Percentiles rank a stretch among this genome's conserved stretches.
Evolutionary conservation across 2,329 filamentous ascomycete species (phyloP).

Genomic region (Sclerotinia trifoliorum): DNA sequence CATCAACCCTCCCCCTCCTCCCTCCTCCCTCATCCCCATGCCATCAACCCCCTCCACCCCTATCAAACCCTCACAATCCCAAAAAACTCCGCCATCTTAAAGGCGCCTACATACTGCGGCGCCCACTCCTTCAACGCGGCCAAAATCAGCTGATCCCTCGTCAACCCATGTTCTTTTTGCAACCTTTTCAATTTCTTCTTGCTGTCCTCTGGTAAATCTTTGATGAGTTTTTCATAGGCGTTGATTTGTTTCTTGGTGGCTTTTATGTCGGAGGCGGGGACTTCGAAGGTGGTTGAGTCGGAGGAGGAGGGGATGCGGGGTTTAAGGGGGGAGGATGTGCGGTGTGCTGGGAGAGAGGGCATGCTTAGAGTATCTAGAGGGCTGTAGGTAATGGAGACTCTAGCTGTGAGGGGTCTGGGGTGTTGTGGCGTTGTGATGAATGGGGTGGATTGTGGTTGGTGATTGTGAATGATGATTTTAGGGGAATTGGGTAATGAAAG

Average conservation of each 20-base stretch:
- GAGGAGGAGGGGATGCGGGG: background rate
- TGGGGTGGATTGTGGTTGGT: too few relatives aligned
- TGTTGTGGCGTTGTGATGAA: too few relatives aligned
- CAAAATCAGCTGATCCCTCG: background rate
- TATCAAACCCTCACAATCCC: background rate
- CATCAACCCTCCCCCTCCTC: background rate
- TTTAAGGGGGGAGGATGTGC: background rate
- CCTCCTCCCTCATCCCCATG: background rate
- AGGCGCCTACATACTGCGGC: background rate
- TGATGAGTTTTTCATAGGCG: background rate
- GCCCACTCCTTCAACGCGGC: background rate
- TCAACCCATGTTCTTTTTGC: background rate
- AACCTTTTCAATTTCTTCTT: background rate
- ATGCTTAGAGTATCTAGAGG: background rate
- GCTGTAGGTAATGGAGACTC: background rate
- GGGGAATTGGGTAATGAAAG: background rate
- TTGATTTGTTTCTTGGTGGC: background rate
- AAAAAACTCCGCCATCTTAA: slow-evolving; percentile 7
- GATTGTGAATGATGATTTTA: background rate
- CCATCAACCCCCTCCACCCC: background rate
- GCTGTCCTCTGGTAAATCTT: background rate
- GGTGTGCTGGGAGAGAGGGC: background rate
- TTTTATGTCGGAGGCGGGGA: background rate
- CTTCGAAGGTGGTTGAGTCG: background rate
- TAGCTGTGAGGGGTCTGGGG: background rate